These are phyloP conservation scores for Rhodotorula sp. DNA, from an alignment of 1,284 basidiomycete genomes.

Conservation along the genomic window DNA sequence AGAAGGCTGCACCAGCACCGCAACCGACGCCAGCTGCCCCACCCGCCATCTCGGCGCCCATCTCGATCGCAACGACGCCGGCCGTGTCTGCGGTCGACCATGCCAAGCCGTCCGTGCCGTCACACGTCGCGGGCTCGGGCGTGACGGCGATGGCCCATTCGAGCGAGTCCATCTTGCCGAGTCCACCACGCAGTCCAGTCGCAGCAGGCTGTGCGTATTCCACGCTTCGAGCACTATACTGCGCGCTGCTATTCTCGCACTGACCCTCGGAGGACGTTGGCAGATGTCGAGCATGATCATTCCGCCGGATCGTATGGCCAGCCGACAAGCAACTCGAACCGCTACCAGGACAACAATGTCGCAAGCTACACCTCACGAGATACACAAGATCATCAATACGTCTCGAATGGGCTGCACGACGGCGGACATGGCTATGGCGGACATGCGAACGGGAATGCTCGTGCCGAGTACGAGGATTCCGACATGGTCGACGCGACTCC, in stretches of 20 bases:
- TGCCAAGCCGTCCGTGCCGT: conserved; percentile 11
- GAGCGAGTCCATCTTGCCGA: conserved; percentile 15
- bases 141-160: conserved; percentile 12
- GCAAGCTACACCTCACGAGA: too few relatives aligned
- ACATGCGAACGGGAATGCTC: background rate
- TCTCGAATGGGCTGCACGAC: background rate
- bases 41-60: conserved; percentile 34
- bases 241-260: background rate
- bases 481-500: background rate
- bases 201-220: conserved; percentile 20
- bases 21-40: conserved; percentile 1
- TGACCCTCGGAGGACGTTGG: background rate
- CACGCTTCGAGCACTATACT: background rate
- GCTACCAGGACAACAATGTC: background rate
- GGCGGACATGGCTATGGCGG: background rate
- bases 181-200: conserved; percentile 36
- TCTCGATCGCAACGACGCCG: conserved; percentile 11
- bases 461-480: background rate
- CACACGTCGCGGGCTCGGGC: background rate
- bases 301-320: background rate
- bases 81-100: conserved; percentile 22
- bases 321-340: background rate
- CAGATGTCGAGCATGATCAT: background rate
- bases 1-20: conserved; percentile 28
- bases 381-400: too few relatives aligned